A percentile compares a stretch with the other conserved stretches of the same genome.
phyloP scores from a whole-genome alignment of 164 flowering plant species.

The Sedum album region DNA sequence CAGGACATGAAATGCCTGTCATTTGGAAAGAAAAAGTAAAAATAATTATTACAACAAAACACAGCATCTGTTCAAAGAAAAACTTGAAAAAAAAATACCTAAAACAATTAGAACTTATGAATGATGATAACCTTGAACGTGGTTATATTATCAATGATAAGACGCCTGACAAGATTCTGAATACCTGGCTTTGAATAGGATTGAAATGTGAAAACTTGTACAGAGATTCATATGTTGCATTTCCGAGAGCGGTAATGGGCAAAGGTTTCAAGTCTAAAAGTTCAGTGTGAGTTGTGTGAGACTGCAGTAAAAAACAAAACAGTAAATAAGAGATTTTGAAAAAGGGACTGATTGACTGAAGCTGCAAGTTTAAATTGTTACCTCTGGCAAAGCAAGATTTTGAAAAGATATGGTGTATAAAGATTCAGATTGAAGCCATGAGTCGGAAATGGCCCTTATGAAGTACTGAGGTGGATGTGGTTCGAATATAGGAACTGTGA shows the following conservation, averaged over 20 bases:
- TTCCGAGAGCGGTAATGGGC: conserved; percentile 77
- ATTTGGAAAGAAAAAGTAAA: not conserved
- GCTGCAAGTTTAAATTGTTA: conserved; percentile 13
- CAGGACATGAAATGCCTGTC: conserved; percentile 80
- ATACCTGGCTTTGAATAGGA: conserved; percentile 98
- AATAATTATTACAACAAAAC: not conserved
- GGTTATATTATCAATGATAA: not conserved
- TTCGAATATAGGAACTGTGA: conserved; percentile 94
- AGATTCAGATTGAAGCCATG: conserved; percentile 88
- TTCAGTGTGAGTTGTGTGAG: conserved; percentile 78
- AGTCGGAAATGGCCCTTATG: conserved; percentile 92
- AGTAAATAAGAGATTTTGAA: not conserved
- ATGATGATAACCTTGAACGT: not conserved
- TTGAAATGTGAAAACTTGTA: conserved; percentile 92
- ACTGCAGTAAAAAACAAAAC: conserved; percentile 33
- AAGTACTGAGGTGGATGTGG: conserved; percentile 99
- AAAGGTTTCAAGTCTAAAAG: conserved; percentile 93
- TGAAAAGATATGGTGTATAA: conserved; percentile 76
- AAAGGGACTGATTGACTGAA: not conserved
- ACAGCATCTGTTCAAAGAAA: not conserved
- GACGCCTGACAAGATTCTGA: not conserved
- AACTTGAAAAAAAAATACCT: not conserved
- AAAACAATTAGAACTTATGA: conserved; percentile 6
- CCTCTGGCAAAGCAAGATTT: conserved; percentile 92
- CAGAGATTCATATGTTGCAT: conserved; percentile 55